A percentile compares a stretch with the other conserved stretches of the same genome.
Conservation (phyloP, 345 rosid species). For the Mallotus nudiflorus region DNA sequence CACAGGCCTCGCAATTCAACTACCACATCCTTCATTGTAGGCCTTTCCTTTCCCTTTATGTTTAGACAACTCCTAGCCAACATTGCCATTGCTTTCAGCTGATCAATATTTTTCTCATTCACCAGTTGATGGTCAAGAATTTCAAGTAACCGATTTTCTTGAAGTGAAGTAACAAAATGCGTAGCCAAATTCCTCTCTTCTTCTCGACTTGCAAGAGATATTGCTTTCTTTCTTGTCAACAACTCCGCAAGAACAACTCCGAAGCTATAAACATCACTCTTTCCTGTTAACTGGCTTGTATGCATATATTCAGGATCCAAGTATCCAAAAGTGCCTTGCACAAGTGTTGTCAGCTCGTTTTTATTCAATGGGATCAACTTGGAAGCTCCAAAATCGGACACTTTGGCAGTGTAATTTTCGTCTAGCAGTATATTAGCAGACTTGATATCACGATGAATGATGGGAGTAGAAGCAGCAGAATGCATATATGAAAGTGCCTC, state of each 20-base stretch:
- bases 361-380: slow-evolving; percentile 12
- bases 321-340: slow-evolving; percentile 33
- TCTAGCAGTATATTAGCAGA: slow-evolving; percentile 22
- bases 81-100: neutral
- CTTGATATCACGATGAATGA: slow-evolving; percentile 15
- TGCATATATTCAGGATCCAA: slow-evolving; percentile 15
- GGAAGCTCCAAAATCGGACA: slow-evolving; percentile 25
- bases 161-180: slow-evolving; percentile 5
- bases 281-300: neutral
- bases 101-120: neutral
- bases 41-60: slow-evolving; percentile 2
- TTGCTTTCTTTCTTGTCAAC: slow-evolving; percentile 15
- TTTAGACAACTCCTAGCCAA: slow-evolving; percentile 1
- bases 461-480: slow-evolving; percentile 5
- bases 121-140: neutral
- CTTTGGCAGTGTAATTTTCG: slow-evolving; percentile 9
- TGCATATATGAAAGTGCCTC: slow-evolving; percentile 14
- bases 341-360: slow-evolving; percentile 22
- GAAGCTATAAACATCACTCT: slow-evolving; percentile 17
- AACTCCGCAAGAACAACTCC: slow-evolving; percentile 23
- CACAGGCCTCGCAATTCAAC: neutral
- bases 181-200: neutral
- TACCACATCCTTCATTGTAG: slow-evolving; percentile 6
- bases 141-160: slow-evolving; percentile 3
- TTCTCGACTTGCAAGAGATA: neutral